phyloP scores from a whole-genome alignment of 2,329 filamentous ascomycete genomes.

The Cladophialophora yegresii region DNA sequence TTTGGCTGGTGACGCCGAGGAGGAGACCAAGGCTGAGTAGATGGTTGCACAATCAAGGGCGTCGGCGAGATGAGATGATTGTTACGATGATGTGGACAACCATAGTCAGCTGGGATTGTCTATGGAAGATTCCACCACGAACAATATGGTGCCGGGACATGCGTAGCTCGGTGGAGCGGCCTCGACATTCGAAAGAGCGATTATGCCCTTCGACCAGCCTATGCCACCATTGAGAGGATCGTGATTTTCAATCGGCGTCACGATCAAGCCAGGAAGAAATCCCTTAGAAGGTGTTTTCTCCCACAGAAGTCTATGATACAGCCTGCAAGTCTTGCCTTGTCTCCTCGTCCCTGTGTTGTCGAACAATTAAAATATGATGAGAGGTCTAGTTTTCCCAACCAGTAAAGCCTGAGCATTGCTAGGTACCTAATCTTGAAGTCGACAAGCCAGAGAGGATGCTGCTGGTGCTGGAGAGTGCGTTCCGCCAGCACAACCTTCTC shows the following conservation, averaged over 20 bases:
- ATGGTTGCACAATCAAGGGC: neutral
- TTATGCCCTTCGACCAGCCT: slow-evolving; percentile 11
- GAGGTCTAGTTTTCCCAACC: neutral
- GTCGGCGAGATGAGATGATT: slow-evolving; percentile 5
- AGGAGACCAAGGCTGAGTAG: slow-evolving; percentile 41
- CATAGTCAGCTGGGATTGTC: neutral
- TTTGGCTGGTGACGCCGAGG: slow-evolving; percentile 69
- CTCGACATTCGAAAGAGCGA: slow-evolving; percentile 6
- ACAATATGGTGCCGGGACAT: neutral
- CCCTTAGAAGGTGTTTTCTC: neutral
- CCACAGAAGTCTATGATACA: neutral
- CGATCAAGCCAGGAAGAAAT: slow-evolving; percentile 14
- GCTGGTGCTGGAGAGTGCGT: neutral
- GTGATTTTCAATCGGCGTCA: slow-evolving; percentile 22
- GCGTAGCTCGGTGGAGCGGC: slow-evolving; percentile 12
- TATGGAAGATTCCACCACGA: neutral
- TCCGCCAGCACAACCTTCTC: neutral
- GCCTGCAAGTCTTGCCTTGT: neutral
- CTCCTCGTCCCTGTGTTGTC: neutral
- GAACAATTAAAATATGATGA: neutral
- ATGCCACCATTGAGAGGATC: slow-evolving; percentile 10
- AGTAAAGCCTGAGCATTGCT: neutral
- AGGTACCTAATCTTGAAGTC: neutral
- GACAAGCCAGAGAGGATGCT: neutral
- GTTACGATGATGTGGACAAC: slow-evolving; percentile 1